Conservation (phyloP, 2,329 filamentous ascomycete species). For the Apiospora phragmitis region DNA sequence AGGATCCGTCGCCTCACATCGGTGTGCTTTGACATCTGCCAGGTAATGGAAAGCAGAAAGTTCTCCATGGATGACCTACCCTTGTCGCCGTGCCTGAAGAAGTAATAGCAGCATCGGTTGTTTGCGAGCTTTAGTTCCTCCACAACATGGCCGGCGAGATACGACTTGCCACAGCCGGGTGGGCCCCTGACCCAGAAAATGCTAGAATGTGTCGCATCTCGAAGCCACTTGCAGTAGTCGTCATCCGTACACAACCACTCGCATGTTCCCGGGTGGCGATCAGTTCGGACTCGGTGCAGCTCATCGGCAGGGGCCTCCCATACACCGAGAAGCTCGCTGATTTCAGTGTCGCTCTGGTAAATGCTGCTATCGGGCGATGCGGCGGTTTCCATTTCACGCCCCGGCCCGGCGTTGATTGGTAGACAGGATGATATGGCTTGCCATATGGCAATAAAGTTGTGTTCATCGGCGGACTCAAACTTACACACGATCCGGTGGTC, state of each 20-base stretch:
- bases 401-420: background rate
- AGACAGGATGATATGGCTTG: background rate
- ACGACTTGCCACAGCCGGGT: background rate
- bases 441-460: background rate
- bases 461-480: constrained; percentile 18
- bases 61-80: constrained; percentile 24
- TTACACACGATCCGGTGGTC: constrained; percentile 34
- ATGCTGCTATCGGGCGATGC: background rate
- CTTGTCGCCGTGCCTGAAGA: constrained; percentile 34
- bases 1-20: background rate
- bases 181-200: background rate
- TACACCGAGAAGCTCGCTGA: constrained; percentile 19
- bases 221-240: background rate
- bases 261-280: constrained; percentile 23
- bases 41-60: constrained; percentile 32
- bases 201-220: background rate
- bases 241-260: constrained; percentile 22
- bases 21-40: constrained; percentile 31
- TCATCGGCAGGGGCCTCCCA: constrained; percentile 21
- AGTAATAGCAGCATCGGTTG: constrained; percentile 31
- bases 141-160: background rate
- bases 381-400: too few relatives aligned
- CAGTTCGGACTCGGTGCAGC: constrained; percentile 15
- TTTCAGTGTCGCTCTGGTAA: constrained; percentile 16
- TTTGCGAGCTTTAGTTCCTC: constrained; percentile 1